Evolutionary conservation across 192 early-diverging fungal species (phyloP).

Genomic region (Coemansia sp.): DNA sequence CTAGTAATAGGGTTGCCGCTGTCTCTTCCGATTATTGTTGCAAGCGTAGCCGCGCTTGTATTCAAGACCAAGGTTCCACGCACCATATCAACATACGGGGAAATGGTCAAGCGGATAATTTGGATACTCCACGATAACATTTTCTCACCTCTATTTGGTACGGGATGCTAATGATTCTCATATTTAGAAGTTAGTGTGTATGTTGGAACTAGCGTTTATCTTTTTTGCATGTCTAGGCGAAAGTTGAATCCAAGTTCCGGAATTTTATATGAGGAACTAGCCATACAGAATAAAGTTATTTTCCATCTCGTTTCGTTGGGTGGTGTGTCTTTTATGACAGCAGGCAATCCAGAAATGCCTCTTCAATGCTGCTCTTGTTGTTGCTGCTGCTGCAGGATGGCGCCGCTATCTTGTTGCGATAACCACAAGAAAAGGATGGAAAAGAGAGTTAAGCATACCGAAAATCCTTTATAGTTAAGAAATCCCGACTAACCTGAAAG

Average conservation of each 20-base stretch:
- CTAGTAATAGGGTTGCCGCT: constrained; percentile 21
- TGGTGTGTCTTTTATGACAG: no score
- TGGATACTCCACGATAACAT: constrained; percentile 39
- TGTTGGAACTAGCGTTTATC: not conserved
- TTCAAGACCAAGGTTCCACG: constrained; percentile 35
- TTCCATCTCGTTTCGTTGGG: no score
- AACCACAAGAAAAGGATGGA: no score
- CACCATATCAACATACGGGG: constrained; percentile 18
- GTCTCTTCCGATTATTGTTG: constrained; percentile 16
- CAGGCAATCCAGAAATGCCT: no score
- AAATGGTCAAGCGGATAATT: constrained; percentile 14
- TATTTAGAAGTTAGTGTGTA: not conserved
- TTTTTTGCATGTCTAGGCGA: not conserved
- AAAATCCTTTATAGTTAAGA: not conserved
- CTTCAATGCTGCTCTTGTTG: no score
- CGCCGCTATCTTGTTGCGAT: no score
- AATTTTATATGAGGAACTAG: no score
- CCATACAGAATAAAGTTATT: no score
- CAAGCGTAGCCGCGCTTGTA: constrained; percentile 12
- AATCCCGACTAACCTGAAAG: not conserved
- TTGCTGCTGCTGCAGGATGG: no score
- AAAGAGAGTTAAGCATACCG: no score
- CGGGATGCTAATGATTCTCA: constrained; percentile 18
- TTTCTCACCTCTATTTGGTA: constrained; percentile 39
- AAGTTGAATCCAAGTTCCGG: no score